These are phyloP conservation scores for Chaetoscypha palmicola DNA, from an alignment of 2,329 filamentous ascomycete species.

Conservation along the genomic window DNA sequence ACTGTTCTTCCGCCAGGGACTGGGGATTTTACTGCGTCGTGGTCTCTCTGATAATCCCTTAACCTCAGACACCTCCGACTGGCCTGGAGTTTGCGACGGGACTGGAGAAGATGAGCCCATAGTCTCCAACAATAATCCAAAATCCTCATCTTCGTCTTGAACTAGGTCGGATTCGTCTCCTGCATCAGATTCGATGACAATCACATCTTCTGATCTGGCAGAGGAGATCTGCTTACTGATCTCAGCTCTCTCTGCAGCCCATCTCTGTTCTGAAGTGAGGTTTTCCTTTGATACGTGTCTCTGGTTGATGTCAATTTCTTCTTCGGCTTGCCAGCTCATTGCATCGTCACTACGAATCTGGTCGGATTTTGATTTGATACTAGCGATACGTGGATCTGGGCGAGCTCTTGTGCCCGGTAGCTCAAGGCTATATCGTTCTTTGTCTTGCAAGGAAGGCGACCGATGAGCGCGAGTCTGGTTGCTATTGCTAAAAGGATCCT, in stretches of 20 bases:
- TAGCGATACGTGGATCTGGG: constrained; percentile 15
- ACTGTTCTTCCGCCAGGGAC: constrained; percentile 29
- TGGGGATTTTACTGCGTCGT: constrained; percentile 28
- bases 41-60: constrained; percentile 21
- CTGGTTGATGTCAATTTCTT: constrained; percentile 12
- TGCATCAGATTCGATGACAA: constrained; percentile 25
- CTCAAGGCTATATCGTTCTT: constrained; percentile 21
- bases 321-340: constrained; percentile 28
- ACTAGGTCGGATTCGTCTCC: constrained; percentile 7
- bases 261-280: constrained; percentile 15
- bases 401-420: constrained; percentile 12
- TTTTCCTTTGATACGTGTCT: constrained; percentile 2
- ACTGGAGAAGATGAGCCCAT: constrained; percentile 28
- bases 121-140: constrained; percentile 29
- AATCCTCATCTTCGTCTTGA: constrained; percentile 27
- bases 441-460: constrained; percentile 22
- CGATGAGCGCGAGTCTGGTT: constrained; percentile 4
- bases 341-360: constrained; percentile 20
- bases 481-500: constrained; percentile 23
- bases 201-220: constrained; percentile 18
- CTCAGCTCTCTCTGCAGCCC: constrained; percentile 23
- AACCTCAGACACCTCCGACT: background rate
- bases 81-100: constrained; percentile 10
- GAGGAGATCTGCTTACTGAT: constrained; percentile 21
- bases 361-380: constrained; percentile 8